A percentile compares a stretch with the other conserved stretches of the same genome.
Conservation (phyloP, 306 rosid species). For the Rubus idaeus region DNA sequence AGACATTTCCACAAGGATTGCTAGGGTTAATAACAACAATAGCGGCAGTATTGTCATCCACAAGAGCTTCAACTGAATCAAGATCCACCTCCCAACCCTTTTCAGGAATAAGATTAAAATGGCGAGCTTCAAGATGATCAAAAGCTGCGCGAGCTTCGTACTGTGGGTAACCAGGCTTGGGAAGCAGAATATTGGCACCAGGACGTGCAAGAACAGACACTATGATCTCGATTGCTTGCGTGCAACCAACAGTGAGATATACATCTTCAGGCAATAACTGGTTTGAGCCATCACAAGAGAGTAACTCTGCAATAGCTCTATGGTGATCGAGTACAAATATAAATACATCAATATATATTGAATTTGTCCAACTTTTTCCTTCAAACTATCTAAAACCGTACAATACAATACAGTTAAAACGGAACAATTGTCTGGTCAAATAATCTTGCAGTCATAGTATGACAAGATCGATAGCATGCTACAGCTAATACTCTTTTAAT, state of each 20-base stretch:
- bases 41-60: constrained; percentile 58
- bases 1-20: constrained; percentile 69
- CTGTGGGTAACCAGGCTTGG: constrained; percentile 63
- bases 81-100: constrained; percentile 57
- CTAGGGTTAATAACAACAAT: constrained; percentile 55
- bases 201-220: constrained; percentile 50
- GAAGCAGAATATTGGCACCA: constrained; percentile 59
- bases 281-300: background rate
- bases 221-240: constrained; percentile 56
- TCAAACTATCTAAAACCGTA: too few species aligned
- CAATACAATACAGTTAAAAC: too few species aligned
- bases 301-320: constrained; percentile 9
- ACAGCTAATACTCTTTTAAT: too few species aligned
- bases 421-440: too few species aligned
- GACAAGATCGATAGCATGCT: background rate
- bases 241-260: constrained; percentile 53
- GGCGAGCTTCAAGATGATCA: constrained; percentile 45
- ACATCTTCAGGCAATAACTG: constrained; percentile 12
- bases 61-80: constrained; percentile 50
- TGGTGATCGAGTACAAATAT: background rate
- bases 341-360: background rate
- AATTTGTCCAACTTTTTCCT: background rate
- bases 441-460: background rate
- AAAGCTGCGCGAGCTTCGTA: constrained; percentile 44
- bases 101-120: constrained; percentile 51